Percentiles rank a stretch among this genome's conserved stretches.
These are phyloP conservation scores for Mediolabrus comicus DNA, from an alignment of 108 stramenopile species.

Conservation along the genomic window DNA sequence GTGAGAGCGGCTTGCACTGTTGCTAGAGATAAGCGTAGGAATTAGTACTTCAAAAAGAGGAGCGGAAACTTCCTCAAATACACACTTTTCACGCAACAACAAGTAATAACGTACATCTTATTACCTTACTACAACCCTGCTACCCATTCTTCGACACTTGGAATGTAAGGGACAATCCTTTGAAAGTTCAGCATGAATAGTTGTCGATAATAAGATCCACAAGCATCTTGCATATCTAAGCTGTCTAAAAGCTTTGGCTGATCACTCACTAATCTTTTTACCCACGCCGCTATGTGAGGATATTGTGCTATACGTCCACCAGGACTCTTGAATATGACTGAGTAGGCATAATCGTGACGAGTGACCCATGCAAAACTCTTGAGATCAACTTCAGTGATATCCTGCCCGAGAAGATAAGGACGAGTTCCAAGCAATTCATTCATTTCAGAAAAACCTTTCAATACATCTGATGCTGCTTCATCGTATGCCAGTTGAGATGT, in stretches of 20 bases:
- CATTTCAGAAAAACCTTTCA: slow-evolving; percentile 59
- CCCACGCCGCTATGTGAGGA: slow-evolving; percentile 41
- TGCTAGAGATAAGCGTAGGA: too few species aligned
- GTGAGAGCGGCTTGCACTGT: too few species aligned
- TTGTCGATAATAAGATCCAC: slow-evolving; percentile 70
- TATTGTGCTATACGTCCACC: slow-evolving; percentile 55
- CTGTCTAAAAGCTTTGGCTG: slow-evolving; percentile 53
- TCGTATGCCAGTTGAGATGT: slow-evolving; percentile 85
- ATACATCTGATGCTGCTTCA: slow-evolving; percentile 56
- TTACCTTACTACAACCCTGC: slow-evolving; percentile 31
- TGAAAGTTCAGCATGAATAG: slow-evolving; percentile 84
- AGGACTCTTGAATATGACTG: slow-evolving; percentile 73
- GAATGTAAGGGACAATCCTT: slow-evolving; percentile 64
- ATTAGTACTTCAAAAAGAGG: too few species aligned
- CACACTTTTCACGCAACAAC: too few species aligned
- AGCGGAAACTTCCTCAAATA: too few species aligned
- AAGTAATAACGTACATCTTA: too few species aligned
- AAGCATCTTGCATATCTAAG: slow-evolving; percentile 75
- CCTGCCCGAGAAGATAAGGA: slow-evolving; percentile 53
- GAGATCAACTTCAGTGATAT: slow-evolving; percentile 77
- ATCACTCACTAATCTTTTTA: slow-evolving; percentile 41
- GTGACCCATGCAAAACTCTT: slow-evolving; percentile 76
- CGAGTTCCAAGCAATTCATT: slow-evolving; percentile 53
- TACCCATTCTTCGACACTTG: slow-evolving; percentile 43
- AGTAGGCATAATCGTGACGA: slow-evolving; percentile 81